A percentile compares a stretch with the other conserved stretches of the same genome.
These are phyloP conservation scores for Shiraia sp. DNA, from an alignment of 2,329 filamentous ascomycete species.

Conservation along the genomic window DNA sequence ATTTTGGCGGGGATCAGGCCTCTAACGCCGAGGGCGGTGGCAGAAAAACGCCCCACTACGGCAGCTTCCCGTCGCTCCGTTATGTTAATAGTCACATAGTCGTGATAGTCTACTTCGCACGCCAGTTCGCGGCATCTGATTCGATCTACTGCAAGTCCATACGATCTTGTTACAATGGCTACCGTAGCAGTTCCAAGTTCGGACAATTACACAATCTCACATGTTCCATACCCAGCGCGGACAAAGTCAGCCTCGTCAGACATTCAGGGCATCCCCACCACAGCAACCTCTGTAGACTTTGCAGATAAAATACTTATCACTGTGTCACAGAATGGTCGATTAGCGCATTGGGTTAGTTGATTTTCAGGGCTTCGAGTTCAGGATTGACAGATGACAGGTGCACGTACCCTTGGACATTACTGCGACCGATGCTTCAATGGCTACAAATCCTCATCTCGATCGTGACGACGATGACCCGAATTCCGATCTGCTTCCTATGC, in stretches of 20 bases:
- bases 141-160: too few species aligned
- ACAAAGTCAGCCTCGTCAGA: conserved; percentile 60
- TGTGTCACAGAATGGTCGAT: conserved; percentile 78
- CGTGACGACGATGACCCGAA: conserved; percentile 49
- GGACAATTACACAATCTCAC: conserved; percentile 26
- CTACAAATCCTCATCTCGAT: conserved; percentile 47
- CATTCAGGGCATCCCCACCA: conserved; percentile 71
- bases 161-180: conserved; percentile 1
- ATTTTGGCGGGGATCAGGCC: conserved; percentile 40
- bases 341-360: conserved; percentile 84
- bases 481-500: conserved; percentile 68
- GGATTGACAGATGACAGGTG: conserved; percentile 55
- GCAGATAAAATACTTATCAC: conserved; percentile 90
- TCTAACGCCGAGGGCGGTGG: conserved; percentile 27
- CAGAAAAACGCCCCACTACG: conserved; percentile 20
- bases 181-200: background rate
- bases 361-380: background rate
- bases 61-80: too few species aligned
- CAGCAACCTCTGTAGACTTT: conserved; percentile 74
- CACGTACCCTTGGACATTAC: conserved; percentile 77
- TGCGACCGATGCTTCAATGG: conserved; percentile 65
- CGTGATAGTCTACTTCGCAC: background rate
- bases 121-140: background rate
- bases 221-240: conserved; percentile 68
- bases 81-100: too few species aligned